Evolutionary conservation across 192 early-diverging fungal genomes (phyloP).

Genomic region (Coemansia sp.): DNA sequence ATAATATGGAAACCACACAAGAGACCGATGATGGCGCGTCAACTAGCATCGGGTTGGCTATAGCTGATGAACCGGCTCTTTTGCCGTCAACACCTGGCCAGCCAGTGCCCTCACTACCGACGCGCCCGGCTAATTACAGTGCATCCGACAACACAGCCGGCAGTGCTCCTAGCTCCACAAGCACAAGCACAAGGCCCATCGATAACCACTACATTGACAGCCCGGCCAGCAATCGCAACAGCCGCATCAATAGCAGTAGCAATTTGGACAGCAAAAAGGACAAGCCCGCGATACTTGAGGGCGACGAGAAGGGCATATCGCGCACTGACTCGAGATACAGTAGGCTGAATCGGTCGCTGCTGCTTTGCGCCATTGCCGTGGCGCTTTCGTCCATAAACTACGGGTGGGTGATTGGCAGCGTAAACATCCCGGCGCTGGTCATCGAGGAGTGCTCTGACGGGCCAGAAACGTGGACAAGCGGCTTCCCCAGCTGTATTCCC

Average conservation of each 20-base stretch:
- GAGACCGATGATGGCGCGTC: not conserved
- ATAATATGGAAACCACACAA: not conserved
- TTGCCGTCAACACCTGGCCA: not conserved
- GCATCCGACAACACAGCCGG: constrained; percentile 1
- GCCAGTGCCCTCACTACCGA: not conserved
- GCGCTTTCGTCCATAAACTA: constrained; percentile 56
- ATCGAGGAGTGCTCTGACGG: constrained; percentile 59
- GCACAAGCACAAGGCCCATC: constrained; percentile 24
- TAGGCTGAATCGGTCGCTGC: constrained; percentile 28
- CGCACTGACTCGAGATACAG: constrained; percentile 44
- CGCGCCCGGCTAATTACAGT: constrained; percentile 17
- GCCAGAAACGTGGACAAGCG: constrained; percentile 43
- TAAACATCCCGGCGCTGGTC: constrained; percentile 60
- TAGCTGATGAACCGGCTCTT: too few relatives aligned
- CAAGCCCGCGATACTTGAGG: constrained; percentile 16
- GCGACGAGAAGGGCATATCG: constrained; percentile 30
- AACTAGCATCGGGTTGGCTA: not conserved
- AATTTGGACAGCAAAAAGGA: constrained; percentile 14
- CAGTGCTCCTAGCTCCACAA: constrained; percentile 29
- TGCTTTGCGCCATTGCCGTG: constrained; percentile 42
- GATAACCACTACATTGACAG: not conserved
- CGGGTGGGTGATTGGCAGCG: constrained; percentile 58
- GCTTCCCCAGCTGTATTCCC: constrained; percentile 69
- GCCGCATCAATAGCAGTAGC: constrained; percentile 4
- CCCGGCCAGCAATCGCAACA: not conserved